These are phyloP conservation scores for Dendrobium huoshanense DNA, from an alignment of 106 monocot species.

Conservation along the genomic window DNA sequence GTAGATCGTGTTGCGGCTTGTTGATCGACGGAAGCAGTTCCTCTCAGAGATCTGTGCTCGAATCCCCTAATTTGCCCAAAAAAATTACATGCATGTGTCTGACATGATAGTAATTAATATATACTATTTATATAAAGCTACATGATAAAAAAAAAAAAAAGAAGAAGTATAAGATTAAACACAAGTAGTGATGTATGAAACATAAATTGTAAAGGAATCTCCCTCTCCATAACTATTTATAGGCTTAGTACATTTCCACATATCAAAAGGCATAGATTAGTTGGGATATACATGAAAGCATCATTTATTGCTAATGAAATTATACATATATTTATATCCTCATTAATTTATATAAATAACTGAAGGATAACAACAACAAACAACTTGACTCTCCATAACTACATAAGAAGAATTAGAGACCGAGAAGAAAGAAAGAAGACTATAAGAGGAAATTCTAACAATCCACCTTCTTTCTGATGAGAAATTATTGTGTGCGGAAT, in stretches of 20 bases:
- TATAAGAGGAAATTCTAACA: neutral
- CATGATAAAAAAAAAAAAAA: too few species aligned
- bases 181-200: too few species aligned
- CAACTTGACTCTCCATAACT: neutral
- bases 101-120: too few species aligned
- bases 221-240: neutral
- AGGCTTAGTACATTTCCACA: neutral
- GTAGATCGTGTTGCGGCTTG: too few species aligned
- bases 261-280: neutral
- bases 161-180: too few species aligned
- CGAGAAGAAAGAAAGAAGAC: conserved; percentile 2
- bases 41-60: too few species aligned
- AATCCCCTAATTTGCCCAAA: too few species aligned
- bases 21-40: too few species aligned
- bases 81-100: too few species aligned
- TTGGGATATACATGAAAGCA: neutral
- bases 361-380: neutral
- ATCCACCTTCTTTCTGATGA: neutral
- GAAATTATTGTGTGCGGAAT: too few species aligned
- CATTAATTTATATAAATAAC: neutral
- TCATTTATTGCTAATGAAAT: neutral
- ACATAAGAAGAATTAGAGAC: conserved; percentile 2
- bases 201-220: too few species aligned
- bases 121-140: too few species aligned
- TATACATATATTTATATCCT: neutral